These are phyloP conservation scores for Pyrus communis DNA, from an alignment of 306 rosid species.

Conservation along the genomic window DNA sequence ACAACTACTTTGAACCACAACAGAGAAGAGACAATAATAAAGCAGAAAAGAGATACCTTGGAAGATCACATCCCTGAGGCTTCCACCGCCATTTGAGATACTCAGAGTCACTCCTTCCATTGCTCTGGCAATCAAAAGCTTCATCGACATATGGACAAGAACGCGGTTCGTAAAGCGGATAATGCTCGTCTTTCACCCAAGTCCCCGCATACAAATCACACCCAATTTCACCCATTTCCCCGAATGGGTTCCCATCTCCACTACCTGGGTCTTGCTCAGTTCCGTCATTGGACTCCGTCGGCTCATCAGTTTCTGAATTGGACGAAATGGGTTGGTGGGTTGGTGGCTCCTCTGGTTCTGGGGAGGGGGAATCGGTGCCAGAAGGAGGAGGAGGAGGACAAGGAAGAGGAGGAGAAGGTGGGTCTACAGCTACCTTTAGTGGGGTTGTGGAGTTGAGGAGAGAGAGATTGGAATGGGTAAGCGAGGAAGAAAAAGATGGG, in stretches of 20 bases:
- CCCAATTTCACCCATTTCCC: conserved; percentile 8
- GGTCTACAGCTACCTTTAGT: neutral
- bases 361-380: neutral
- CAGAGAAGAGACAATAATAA: neutral
- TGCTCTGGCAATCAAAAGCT: conserved; percentile 71
- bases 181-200: conserved; percentile 68
- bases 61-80: conserved; percentile 77
- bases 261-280: neutral
- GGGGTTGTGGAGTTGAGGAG: neutral
- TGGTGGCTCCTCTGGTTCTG: conserved; percentile 8
- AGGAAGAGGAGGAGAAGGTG: neutral
- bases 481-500: conserved; percentile 12
- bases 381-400: conserved; percentile 3
- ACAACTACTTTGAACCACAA: neutral
- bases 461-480: conserved; percentile 1
- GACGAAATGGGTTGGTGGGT: conserved; percentile 8
- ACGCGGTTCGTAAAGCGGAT: conserved; percentile 66
- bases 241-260: conserved; percentile 7
- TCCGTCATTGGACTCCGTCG: conserved; percentile 2
- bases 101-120: conserved; percentile 61
- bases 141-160: conserved; percentile 93
- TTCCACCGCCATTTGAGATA: conserved; percentile 93
- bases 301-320: neutral
- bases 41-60: conserved; percentile 38
- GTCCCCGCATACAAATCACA: conserved; percentile 73